A percentile compares a stretch with the other conserved stretches of the same genome.
Evolutionary conservation across 805 yeast species (phyloP).

Genomic region (Alloascoidea africana): DNA sequence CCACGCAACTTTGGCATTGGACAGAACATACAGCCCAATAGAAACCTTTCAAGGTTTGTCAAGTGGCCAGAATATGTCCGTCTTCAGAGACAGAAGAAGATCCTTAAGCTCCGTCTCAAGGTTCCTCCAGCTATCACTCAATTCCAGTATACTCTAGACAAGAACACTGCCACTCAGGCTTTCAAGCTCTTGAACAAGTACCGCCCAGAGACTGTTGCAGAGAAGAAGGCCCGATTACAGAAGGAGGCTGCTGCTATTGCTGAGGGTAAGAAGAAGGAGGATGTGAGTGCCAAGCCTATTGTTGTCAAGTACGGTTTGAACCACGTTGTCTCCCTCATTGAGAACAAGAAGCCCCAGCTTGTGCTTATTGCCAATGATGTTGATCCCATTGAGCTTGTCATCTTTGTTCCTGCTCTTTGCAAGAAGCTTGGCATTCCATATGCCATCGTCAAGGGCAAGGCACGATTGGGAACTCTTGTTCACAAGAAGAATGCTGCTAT

Average conservation of each 20-base stretch:
- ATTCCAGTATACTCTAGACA: slow-evolving; percentile 92
- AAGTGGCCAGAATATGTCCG: slow-evolving; percentile 99
- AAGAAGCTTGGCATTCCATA: slow-evolving; percentile 99
- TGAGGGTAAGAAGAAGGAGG: slow-evolving; percentile 94
- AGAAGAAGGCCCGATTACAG: slow-evolving; percentile 98
- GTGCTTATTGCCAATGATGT: slow-evolving; percentile 98
- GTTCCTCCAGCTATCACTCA: slow-evolving; percentile 98
- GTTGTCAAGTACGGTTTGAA: slow-evolving; percentile 96
- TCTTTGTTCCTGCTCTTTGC: slow-evolving; percentile 97
- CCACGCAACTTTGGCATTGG: slow-evolving; percentile 96
- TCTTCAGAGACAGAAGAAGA: slow-evolving; percentile 98
- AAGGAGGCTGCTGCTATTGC: slow-evolving; percentile 99
- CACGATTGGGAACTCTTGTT: slow-evolving; percentile 93
- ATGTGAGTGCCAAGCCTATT: slow-evolving; percentile 92
- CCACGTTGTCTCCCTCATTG: slow-evolving; percentile 95
- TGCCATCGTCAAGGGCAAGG: slow-evolving; percentile 97
- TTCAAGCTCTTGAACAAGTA: slow-evolving; percentile 97
- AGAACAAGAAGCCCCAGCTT: slow-evolving; percentile 97
- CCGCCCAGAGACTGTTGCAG: slow-evolving; percentile 95
- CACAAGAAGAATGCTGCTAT: slow-evolving; percentile 97
- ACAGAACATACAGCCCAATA: slow-evolving; percentile 87
- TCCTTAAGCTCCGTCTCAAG: slow-evolving; percentile 88
- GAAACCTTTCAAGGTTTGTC: slow-evolving; percentile 93
- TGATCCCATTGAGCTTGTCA: slow-evolving; percentile 96
- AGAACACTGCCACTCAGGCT: slow-evolving; percentile 96